Evolutionary conservation across 2,329 filamentous ascomycete species (phyloP), one percentile per base, ranked within the genome.

Genomic region (Cladophialophora psammophila): DNA sequence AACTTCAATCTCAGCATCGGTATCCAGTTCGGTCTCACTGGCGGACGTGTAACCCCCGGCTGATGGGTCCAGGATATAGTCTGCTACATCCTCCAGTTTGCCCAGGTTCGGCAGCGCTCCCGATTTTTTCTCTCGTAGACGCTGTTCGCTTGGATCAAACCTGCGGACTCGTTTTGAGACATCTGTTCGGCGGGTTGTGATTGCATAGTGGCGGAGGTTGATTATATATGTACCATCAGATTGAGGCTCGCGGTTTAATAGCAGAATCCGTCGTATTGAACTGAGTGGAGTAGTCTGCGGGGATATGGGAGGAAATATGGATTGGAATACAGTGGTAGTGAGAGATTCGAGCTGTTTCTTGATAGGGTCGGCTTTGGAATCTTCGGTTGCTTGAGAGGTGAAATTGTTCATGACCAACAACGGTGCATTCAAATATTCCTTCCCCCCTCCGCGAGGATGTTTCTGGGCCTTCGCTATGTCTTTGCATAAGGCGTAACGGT

Each of bases 321-420:
- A 96, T 79, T 97, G 94, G 81, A 98, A 99, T 75, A 97, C 89
- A 54, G 93, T 96, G 1, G 94, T 98, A 2, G 93, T 90, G 36
- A 99, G 89, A 31, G 91, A 90, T 80, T 99, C 95, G 75, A 99
- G 91, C 73, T 97, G 94, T 76, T 93, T 96, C 5, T 94, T 93
- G n/a, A 96, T 89, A 69, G 90, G 88, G 26, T 88, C 86, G 65
- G 88, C 86, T 67, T 82, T 77, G 64, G 80, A 77, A 26, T 88
- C 87, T 65, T 88, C 86, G 67, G 81, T 76, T 63, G 80, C 76
- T 34, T 90, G 86, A 3, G 89, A 90, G 45, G 87, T 87, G 79
- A 99, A 97, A 79, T 97, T 97, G 82, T 99, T 99, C 95, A 99
- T 98, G 72, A 99, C 95, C 53, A 99, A 86, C 80, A 98, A 81